Conservation (phyloP, 1,139 yeast genomes). For the Blastobotrys aristatus region DNA sequence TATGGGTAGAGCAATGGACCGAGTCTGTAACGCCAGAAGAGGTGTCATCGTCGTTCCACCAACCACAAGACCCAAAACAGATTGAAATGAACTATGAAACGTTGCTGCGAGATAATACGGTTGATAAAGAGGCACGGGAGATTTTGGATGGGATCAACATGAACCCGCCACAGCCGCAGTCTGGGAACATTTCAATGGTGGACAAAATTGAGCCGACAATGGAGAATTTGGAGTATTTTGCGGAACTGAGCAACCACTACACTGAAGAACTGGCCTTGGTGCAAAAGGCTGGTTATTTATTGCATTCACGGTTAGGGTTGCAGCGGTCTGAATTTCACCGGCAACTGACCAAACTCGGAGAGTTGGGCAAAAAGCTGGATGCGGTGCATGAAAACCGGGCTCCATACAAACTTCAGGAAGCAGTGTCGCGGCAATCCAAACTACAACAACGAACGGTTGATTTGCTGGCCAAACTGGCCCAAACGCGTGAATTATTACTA, state of each 20-base stretch:
- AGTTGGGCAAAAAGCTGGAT: conserved; percentile 24
- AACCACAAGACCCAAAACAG: not conserved
- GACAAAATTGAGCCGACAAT: conserved; percentile 20
- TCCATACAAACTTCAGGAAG: conserved; percentile 13
- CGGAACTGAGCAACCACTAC: conserved; percentile 27
- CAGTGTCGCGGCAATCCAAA: conserved; percentile 31
- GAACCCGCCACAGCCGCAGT: conserved; percentile 7
- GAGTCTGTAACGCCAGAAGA: not conserved
- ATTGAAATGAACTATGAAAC: conserved; percentile 6
- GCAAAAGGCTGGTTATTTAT: conserved; percentile 31
- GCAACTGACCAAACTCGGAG: conserved; percentile 34
- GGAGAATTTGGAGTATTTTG: conserved; percentile 27
- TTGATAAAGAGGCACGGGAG: conserved; percentile 14
- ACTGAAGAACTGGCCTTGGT: conserved; percentile 26
- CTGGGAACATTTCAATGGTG: not conserved
- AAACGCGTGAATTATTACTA: conserved; percentile 31
- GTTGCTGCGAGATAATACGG: conserved; percentile 1
- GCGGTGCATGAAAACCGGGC: conserved; percentile 23
- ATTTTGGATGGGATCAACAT: conserved; percentile 11
- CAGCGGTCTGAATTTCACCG: conserved; percentile 36
- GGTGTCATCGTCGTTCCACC: not conserved
- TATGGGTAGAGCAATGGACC: conserved; percentile 15
- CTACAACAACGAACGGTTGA: conserved; percentile 34
- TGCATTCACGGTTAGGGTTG: conserved; percentile 32
- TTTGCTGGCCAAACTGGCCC: conserved; percentile 31